These are phyloP conservation scores for Pigoraptor vietnamica DNA, from an alignment of 78 protist genomes.

Conservation along the genomic window DNA sequence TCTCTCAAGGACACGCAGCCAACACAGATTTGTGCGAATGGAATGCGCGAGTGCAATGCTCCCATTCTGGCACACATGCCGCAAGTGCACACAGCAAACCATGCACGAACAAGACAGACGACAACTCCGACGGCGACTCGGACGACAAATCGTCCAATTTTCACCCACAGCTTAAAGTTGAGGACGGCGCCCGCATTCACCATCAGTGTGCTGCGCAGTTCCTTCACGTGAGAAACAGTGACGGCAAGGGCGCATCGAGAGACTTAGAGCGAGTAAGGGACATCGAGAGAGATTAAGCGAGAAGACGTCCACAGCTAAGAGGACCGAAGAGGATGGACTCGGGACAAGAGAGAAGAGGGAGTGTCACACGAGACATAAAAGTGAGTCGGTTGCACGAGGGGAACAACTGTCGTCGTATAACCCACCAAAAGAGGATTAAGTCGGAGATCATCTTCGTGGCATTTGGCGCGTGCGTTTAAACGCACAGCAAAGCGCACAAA, in stretches of 20 bases:
- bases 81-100: neutral
- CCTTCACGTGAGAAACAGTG: neutral
- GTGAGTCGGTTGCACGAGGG: too few relatives aligned
- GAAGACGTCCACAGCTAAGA: neutral
- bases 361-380: too few relatives aligned
- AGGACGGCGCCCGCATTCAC: neutral
- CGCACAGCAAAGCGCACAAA: too few relatives aligned
- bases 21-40: too few relatives aligned
- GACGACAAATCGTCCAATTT: too few relatives aligned
- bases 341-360: too few relatives aligned
- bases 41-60: too few relatives aligned
- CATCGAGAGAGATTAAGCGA: neutral
- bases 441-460: neutral
- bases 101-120: neutral
- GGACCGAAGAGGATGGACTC: neutral
- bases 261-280: neutral
- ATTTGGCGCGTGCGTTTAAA: neutral
- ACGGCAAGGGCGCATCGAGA: neutral
- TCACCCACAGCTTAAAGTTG: neutral
- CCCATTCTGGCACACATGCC: too few relatives aligned
- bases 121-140: too few relatives aligned
- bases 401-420: neutral
- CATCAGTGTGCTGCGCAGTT: neutral
- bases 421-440: neutral
- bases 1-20: too few relatives aligned